These are phyloP conservation scores for Ramaria sp. DNA, from an alignment of 768 basidiomycete species.

Conservation along the genomic window DNA sequence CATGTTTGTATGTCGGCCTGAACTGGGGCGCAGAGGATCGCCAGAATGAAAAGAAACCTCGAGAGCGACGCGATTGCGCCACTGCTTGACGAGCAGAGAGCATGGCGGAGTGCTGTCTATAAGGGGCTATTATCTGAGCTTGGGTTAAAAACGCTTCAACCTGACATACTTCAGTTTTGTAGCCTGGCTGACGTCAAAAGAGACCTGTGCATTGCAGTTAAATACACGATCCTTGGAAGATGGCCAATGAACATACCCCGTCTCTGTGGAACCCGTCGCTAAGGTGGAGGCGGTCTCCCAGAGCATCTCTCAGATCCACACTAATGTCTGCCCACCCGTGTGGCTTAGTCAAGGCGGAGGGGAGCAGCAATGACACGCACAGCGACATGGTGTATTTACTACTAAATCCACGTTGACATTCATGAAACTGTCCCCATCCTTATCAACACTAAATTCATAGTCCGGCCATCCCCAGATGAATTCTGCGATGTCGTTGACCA, in stretches of 20 bases:
- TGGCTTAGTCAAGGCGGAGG: background rate
- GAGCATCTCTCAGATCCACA: constrained; percentile 83
- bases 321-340: constrained; percentile 46
- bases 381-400: constrained; percentile 87
- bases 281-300: constrained; percentile 87
- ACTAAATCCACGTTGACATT: constrained; percentile 87
- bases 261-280: constrained; percentile 75
- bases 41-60: constrained; percentile 56
- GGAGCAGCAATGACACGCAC: constrained; percentile 38
- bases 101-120: constrained; percentile 50
- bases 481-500: constrained; percentile 84
- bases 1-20: constrained; percentile 65
- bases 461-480: constrained; percentile 92
- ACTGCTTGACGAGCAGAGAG: constrained; percentile 64
- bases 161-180: constrained; percentile 46
- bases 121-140: background rate
- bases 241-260: constrained; percentile 41
- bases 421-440: constrained; percentile 46
- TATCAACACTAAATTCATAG: constrained; percentile 81
- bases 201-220: constrained; percentile 37
- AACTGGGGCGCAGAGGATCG: constrained; percentile 35
- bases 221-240: background rate
- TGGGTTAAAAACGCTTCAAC: background rate
- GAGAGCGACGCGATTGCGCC: constrained; percentile 61
- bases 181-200: constrained; percentile 78